phyloP scores from a whole-genome alignment of 192 early-diverging fungal species.

The Polychytrium aggregatum region DNA sequence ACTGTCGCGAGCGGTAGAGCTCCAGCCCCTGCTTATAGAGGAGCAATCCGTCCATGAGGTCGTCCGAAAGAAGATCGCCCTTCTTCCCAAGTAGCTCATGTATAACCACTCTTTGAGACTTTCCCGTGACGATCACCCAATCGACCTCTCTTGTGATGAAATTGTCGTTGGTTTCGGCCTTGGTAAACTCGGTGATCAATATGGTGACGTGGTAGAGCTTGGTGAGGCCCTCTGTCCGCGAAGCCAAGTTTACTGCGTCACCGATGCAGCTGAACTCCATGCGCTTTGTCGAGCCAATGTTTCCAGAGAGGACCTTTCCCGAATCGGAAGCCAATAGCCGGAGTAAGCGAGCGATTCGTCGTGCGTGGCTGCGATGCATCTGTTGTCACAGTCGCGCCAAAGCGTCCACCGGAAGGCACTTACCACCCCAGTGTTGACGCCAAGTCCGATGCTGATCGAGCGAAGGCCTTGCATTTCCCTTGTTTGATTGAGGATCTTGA shows the following conservation, averaged over 20 bases:
- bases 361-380: no score
- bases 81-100: constrained; percentile 33
- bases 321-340: no score
- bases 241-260: constrained; percentile 42
- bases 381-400: no score
- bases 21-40: constrained; percentile 19
- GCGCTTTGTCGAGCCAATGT: constrained; percentile 39
- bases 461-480: constrained; percentile 6
- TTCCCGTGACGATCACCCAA: constrained; percentile 32
- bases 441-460: constrained; percentile 38
- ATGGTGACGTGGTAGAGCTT: constrained; percentile 33
- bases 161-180: constrained; percentile 21
- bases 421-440: constrained; percentile 45
- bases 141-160: constrained; percentile 36
- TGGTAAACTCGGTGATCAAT: constrained; percentile 35
- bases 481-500: constrained; percentile 27
- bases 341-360: no score
- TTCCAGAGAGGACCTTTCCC: constrained; percentile 32
- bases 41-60: constrained; percentile 8
- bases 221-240: constrained; percentile 37
- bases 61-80: constrained; percentile 12
- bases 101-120: constrained; percentile 22
- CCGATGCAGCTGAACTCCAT: constrained; percentile 48
- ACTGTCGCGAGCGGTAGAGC: constrained; percentile 17
- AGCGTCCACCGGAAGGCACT: background rate